Percentiles rank a stretch among this genome's conserved stretches.
These are phyloP conservation scores for Candida suzukii DNA, from an alignment of 805 yeast genomes.

Conservation along the genomic window DNA sequence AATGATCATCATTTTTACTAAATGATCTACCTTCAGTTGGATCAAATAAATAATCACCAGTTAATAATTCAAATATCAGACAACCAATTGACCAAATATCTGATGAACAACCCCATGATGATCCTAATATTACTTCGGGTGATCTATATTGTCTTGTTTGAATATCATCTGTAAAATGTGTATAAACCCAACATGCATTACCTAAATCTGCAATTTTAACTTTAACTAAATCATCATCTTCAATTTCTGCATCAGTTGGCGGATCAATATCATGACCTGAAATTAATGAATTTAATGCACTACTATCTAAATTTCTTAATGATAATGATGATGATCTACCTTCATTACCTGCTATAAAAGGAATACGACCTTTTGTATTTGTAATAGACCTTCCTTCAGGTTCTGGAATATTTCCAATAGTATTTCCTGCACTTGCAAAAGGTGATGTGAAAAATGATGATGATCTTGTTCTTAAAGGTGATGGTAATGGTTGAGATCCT, in stretches of 20 bases:
- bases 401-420: neutral
- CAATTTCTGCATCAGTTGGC: conserved; percentile 28
- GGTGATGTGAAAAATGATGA: conserved; percentile 22
- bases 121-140: conserved; percentile 78
- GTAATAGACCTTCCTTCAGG: conserved; percentile 3
- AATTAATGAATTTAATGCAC: neutral
- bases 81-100: conserved; percentile 98
- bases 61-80: conserved; percentile 78
- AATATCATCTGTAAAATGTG: conserved; percentile 81
- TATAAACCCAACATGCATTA: conserved; percentile 76
- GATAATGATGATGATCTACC: neutral
- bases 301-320: conserved; percentile 20
- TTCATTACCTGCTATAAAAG: neutral
- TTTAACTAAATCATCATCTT: conserved; percentile 48
- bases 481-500: conserved; percentile 90
- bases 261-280: conserved; percentile 25
- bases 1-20: conserved; percentile 88
- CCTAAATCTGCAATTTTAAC: conserved; percentile 93
- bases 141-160: conserved; percentile 91
- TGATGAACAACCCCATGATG: conserved; percentile 90
- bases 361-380: neutral
- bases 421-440: conserved; percentile 9
- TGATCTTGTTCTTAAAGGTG: conserved; percentile 61
- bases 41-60: conserved; percentile 93
- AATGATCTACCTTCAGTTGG: conserved; percentile 75